Percentiles rank a stretch among this genome's conserved stretches.
phyloP scores from a whole-genome alignment of 2,329 filamentous ascomycete species.

The Aspergillus awamori region DNA sequence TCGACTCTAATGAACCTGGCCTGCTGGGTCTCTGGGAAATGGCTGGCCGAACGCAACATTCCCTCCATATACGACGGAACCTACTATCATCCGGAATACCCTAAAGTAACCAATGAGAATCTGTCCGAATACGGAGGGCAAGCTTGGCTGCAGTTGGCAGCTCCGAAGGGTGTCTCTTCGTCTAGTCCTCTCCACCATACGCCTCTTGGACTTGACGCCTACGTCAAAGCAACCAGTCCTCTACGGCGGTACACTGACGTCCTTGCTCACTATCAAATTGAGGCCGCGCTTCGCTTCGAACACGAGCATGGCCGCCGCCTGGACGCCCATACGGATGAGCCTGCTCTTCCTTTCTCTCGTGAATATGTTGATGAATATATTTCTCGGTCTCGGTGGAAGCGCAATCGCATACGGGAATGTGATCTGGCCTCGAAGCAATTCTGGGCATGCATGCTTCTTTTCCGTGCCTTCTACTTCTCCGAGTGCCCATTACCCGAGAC shows the following conservation, averaged over 20 bases:
- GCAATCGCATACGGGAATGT: constrained; percentile 47
- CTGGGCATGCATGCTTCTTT: constrained; percentile 59
- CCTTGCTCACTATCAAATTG: constrained; percentile 66
- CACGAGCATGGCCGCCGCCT: constrained; percentile 49
- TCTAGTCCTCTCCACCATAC: constrained; percentile 54
- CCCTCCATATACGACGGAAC: constrained; percentile 42
- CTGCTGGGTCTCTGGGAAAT: constrained; percentile 39
- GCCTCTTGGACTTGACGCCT: constrained; percentile 55
- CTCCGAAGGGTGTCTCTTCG: constrained; percentile 47
- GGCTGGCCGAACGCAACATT: constrained; percentile 42
- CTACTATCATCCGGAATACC: constrained; percentile 45
- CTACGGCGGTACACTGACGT: constrained; percentile 64
- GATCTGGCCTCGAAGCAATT: constrained; percentile 41
- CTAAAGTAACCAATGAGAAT: constrained; percentile 39
- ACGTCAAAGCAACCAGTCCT: constrained; percentile 63
- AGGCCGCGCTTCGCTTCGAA: constrained; percentile 62
- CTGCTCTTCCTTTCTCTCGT: constrained; percentile 54
- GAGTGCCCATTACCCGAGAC: constrained; percentile 55
- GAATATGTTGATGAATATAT: constrained; percentile 54
- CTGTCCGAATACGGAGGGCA: constrained; percentile 47
- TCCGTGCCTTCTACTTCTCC: constrained; percentile 60
- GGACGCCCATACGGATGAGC: constrained; percentile 31
- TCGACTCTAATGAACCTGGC: constrained; percentile 60
- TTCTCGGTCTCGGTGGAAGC: constrained; percentile 44
- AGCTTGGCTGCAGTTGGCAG: constrained; percentile 40